phyloP scores from a whole-genome alignment of 192 early-diverging fungal genomes.

The Cladochytrium replicatum region DNA sequence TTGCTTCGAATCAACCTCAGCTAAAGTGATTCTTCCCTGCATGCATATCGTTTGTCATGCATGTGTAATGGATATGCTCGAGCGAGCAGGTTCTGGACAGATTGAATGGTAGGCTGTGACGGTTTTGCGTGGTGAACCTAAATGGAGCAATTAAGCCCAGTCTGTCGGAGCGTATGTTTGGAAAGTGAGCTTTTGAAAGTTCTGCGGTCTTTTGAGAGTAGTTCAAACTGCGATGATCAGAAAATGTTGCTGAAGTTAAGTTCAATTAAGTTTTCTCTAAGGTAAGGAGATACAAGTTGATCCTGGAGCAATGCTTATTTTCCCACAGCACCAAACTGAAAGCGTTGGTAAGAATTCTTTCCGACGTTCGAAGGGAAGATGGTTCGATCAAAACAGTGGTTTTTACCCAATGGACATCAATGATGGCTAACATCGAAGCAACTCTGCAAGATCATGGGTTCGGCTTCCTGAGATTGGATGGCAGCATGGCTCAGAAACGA shows the following conservation, averaged over 20 bases:
- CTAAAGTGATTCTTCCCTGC: slow-evolving; percentile 16
- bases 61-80: slow-evolving; percentile 15
- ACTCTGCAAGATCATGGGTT: slow-evolving; percentile 46
- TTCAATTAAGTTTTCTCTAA: slow-evolving; percentile 1
- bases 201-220: too few species aligned
- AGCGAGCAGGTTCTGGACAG: slow-evolving; percentile 3
- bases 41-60: slow-evolving; percentile 20
- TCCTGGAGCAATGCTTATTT: not conserved
- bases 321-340: slow-evolving; percentile 19
- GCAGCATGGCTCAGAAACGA: slow-evolving; percentile 48
- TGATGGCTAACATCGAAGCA: slow-evolving; percentile 64
- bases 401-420: slow-evolving; percentile 34
- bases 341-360: slow-evolving; percentile 11
- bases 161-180: slow-evolving; percentile 12
- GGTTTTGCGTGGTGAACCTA: not conserved
- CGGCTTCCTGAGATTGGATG: slow-evolving; percentile 65
- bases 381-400: slow-evolving; percentile 26
- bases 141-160: too few species aligned
- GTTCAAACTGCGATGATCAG: not conserved
- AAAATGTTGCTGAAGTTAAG: not conserved
- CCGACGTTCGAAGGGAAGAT: slow-evolving; percentile 1
- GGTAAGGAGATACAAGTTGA: not conserved
- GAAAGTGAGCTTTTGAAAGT: slow-evolving; percentile 17
- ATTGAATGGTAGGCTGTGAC: not conserved
- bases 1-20: slow-evolving; percentile 19